Percentiles rank a stretch among this genome's conserved stretches.
phyloP scores from a whole-genome alignment of 495 filamentous ascomycete species.

The Hypoxylon trugodes region DNA sequence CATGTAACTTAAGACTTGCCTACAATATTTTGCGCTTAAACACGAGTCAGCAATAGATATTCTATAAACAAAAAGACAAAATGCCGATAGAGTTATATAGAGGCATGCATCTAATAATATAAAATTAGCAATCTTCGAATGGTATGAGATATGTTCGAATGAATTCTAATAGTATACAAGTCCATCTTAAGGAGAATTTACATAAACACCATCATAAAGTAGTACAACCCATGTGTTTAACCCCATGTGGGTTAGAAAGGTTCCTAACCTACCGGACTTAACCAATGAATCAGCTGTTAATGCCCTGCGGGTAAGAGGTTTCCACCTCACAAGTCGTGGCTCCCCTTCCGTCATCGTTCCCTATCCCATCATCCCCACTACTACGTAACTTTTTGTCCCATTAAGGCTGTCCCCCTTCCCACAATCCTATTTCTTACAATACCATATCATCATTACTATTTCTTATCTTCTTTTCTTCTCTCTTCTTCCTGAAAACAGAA shows the following conservation, averaged over 20 bases:
- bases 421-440: constrained; percentile 31
- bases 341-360: constrained; percentile 26
- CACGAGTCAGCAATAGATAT: no score
- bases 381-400: constrained; percentile 20
- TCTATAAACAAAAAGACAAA: no score
- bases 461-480: not conserved
- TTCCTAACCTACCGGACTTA: not conserved
- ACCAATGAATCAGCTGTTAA: constrained; percentile 9
- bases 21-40: no score
- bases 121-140: no score
- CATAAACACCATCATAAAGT: no score
- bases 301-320: constrained; percentile 17
- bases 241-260: not conserved
- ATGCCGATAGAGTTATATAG: no score
- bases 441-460: not conserved
- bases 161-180: no score
- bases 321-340: constrained; percentile 13
- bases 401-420: constrained; percentile 26
- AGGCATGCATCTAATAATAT: no score
- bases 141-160: no score
- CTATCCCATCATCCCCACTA: constrained; percentile 16
- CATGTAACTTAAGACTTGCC: no score
- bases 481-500: not conserved
- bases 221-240: not conserved
- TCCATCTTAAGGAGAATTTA: no score